Evolutionary conservation across 2,329 filamentous ascomycete genomes (phyloP).

Genomic region (Ramularia endophylla): DNA sequence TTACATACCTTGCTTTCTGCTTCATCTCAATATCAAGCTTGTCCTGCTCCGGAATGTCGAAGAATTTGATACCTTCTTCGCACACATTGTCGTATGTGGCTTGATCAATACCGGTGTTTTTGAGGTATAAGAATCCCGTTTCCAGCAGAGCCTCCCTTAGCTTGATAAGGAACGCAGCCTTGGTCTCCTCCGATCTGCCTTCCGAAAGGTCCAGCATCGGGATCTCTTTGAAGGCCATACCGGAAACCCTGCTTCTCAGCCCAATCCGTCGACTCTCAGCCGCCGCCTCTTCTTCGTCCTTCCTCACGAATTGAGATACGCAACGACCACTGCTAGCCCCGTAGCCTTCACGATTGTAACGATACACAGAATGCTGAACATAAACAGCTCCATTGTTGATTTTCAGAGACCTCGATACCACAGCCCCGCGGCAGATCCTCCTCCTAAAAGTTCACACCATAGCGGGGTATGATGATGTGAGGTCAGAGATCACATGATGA

Average conservation of each 20-base stretch:
- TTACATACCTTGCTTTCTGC: slow-evolving; percentile 36
- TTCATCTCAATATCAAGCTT: slow-evolving; percentile 58
- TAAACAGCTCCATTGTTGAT: slow-evolving; percentile 14
- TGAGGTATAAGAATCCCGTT: slow-evolving; percentile 83
- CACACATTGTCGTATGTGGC: slow-evolving; percentile 61
- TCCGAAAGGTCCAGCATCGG: slow-evolving; percentile 71
- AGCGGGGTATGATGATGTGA: no score
- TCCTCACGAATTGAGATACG: slow-evolving; percentile 2
- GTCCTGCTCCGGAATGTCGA: slow-evolving; percentile 67
- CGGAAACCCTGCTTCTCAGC: neutral
- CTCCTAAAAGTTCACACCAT: no score
- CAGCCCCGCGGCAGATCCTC: no score
- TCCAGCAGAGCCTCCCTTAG: slow-evolving; percentile 72
- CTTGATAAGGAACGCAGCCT: slow-evolving; percentile 63
- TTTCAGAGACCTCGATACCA: neutral
- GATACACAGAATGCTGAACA: slow-evolving; percentile 12
- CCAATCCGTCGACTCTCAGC: neutral
- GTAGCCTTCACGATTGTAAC: slow-evolving; percentile 15
- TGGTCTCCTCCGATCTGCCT: slow-evolving; percentile 58
- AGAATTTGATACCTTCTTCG: slow-evolving; percentile 64
- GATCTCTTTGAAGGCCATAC: slow-evolving; percentile 57
- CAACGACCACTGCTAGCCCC: slow-evolving; percentile 12
- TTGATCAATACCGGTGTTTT: slow-evolving; percentile 67
- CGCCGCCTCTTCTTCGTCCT: no score
- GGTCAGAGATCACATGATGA: no score